Conservation (phyloP, 75 land plant species). For the Picea glauca region DNA sequence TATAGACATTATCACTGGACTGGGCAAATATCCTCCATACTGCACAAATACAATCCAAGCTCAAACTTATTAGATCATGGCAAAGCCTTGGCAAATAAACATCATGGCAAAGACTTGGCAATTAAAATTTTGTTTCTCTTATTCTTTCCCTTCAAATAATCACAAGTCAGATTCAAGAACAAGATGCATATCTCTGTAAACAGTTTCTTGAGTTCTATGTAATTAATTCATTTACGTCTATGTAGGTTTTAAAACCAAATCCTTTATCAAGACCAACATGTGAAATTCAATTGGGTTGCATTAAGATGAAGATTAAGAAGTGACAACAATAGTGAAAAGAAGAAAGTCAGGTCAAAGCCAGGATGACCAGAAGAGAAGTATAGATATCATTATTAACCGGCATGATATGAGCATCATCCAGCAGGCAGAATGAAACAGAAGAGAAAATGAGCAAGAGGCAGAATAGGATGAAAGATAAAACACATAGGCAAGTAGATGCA, state of each 20-base stretch:
- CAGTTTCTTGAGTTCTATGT: neutral
- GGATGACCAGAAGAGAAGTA: neutral
- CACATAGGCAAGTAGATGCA: no score
- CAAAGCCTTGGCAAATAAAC: neutral
- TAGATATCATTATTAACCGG: neutral
- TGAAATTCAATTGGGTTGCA: no score
- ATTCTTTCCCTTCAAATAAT: neutral
- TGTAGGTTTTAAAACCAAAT: neutral
- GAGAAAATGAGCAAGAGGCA: neutral
- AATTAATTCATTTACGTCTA: neutral
- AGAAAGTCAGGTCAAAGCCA: neutral
- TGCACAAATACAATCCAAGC: neutral
- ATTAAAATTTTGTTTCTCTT: neutral
- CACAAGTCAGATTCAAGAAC: neutral
- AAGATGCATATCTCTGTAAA: neutral
- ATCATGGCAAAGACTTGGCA: neutral
- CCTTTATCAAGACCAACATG: neutral
- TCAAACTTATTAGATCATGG: neutral
- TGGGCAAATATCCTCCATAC: conserved; percentile 11
- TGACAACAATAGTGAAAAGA: no score
- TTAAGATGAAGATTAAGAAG: no score
- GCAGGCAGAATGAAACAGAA: no score
- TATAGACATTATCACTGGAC: neutral
- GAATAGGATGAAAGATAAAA: neutral
- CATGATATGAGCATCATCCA: neutral